Evolutionary conservation across 202 grass and related monocot species (phyloP), one percentile per base, ranked within the genome.

Genomic region (Zoysia matrella): DNA sequence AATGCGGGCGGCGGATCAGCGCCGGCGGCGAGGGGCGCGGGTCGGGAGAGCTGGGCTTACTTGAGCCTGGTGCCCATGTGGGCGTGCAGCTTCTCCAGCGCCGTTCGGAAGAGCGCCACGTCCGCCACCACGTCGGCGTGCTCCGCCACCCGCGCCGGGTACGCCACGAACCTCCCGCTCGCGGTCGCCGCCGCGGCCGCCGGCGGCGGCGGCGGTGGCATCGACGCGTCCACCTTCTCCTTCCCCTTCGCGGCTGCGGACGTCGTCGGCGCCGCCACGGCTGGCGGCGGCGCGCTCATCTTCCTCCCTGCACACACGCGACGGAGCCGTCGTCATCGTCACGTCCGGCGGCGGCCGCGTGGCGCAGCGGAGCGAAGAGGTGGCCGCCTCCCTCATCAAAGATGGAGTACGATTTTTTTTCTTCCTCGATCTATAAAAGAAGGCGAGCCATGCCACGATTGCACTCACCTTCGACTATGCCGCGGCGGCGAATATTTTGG

Each of bases 31-130:
- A 39, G 5, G 65, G 63, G 54, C 40, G 40, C 11, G 44, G 68
- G 56, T 68, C 66, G 40, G 11, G 16, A 15, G 9, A 47, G 48
- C 53, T 13, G 8, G 2, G 36, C 88, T 79, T 90, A 90, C 88
- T 86, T 90, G 63, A 86, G 79, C 54, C 67, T 86, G 8, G 88
- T 86, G 53, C 79, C 79, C 88, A 90, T 90, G 68, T 86, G 83
- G 63, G 79, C 79, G 88, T 90, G 88, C 79, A 90, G 62, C 69
- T 60, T 73, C 83, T 86, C 83, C 43, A 90, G 88, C 79, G 74
- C 88, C 69, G 55, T 49, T 83, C 63, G 73, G 83, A 90, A 90
- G 55, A 82, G 18, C 69, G 62, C 74, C 22, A 74, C 69, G 63
- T 90, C 88, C 63, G 62, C 79, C 69, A 83, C 74, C 63, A 90